Evolutionary conservation across 2,329 filamentous ascomycete genomes (phyloP), one percentile per base, ranked within the genome.

Genomic region (Allantophomopsis lycopodina): DNA sequence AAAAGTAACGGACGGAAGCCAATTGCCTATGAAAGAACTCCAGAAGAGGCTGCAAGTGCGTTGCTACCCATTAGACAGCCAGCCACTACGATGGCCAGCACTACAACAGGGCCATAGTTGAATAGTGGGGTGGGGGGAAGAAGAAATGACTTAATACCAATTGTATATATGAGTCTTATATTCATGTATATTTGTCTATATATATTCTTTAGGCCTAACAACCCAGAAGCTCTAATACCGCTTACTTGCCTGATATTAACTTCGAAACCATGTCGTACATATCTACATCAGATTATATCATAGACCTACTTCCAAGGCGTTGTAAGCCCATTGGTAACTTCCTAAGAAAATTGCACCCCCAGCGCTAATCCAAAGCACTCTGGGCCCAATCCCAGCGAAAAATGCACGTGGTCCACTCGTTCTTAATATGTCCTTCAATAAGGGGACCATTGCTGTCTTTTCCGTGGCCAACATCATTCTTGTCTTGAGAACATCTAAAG

Each of bases 401-500:
- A 88, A 86, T 0, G 79, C 78, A 44, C 69, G 61, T 5, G 74
- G 56, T 1, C 83, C 83, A 45, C 76, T 71, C 40, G 79, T 70
- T 37, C 60, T 63, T 53, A 78, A 63, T 42, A 95, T 83, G 15
- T 68, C 63, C 39, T 63, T 65, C 46, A 89, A 64, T 44, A 94
- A 67, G 4, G 60, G 57, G 28, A 63, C 57, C 46, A 76, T 69
- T 11, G 67, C 71, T 56, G 73, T 73, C 50, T 66, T 74, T 65
- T 79, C 74, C 52, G 76, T 71, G 12, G 83, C 81, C 49, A 98
- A 66, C 91, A 98, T 98, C 61, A 96, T 80, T 47, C 91, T 69
- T 47, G 91, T 98, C 75, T 98, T 98, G 49, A 98, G 68, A 45
- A 98, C 91, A 61, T 98, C 91, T 46, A 98, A 63, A 32, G 91